Base-by-base conservation (phyloP, 2,329 filamentous ascomycete species). In the Xylogone sp. region DNA sequence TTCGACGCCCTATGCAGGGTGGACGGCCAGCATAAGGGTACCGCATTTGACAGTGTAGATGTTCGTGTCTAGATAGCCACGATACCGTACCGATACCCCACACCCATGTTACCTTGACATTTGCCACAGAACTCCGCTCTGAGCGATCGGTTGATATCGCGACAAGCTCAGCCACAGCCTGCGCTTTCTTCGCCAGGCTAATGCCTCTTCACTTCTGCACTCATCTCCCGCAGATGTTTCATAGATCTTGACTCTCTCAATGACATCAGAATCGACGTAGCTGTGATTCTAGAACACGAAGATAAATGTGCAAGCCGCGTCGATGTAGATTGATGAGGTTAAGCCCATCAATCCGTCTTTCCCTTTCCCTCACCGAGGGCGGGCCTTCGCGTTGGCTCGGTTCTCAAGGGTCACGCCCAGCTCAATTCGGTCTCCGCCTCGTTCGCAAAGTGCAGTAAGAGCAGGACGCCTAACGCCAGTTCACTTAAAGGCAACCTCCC, bases 281-380 rank as follows among this genome's bases (percentile, higher is more conserved):
- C 34, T 13, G 34, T 16, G 34, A 18, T 13, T 16, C 34, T 39
- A 18, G 34, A 16, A 16, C 34, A 39, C 13, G 34, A 39, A 16
- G n/a, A 39, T 18, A 39, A 5, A 16, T 18, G 5, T 18, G n/a
- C 8, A 9, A 18, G 10, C n/a, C n/a, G 34, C n/a, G 5, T 4
- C 13, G 34, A 39, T 39, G 34, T 16, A 16, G 34, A 16, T 13
- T 18, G 34, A 18, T 13, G 5, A 16, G 13, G 8, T 39, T 7
- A 39, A 39, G 34, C n/a, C n/a, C 34, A 18, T 39, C 34, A 13
- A 39, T 16, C 34, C n/a, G n/a, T 39, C 10, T 39, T 6, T 39
- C 34, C 8, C 45, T 42, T 39, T 50, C 31, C n/a, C 42, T 51
- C 55, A 57, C 53, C 55, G 55, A 55, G 43, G 49, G 21, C 46